A percentile compares a stretch with the other conserved stretches of the same genome.
Evolutionary conservation across 306 rosid species (phyloP).

Genomic region (Notholithocarpus densiflorus): DNA sequence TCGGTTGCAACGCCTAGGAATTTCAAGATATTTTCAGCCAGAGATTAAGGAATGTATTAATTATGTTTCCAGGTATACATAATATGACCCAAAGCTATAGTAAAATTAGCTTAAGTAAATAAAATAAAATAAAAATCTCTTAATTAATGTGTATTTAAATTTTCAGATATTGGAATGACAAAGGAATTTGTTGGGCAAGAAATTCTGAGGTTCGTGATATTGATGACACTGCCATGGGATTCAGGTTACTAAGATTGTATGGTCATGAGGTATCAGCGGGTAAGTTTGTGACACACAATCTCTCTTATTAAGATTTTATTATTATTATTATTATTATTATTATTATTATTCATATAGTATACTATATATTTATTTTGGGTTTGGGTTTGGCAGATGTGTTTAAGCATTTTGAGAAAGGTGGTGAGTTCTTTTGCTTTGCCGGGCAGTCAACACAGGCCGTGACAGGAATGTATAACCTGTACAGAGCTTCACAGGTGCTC

Average conservation of each 20-base stretch:
- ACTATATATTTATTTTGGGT: neutral
- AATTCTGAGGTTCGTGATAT: conserved; percentile 67
- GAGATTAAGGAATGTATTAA: conserved; percentile 58
- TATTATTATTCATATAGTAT: neutral
- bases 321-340: neutral
- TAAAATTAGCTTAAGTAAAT: neutral
- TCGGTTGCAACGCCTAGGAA: conserved; percentile 80
- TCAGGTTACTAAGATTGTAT: conserved; percentile 63
- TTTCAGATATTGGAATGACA: conserved; percentile 67
- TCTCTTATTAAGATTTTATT: neutral
- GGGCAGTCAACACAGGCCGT: conserved; percentile 79
- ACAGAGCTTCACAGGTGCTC: conserved; percentile 58
- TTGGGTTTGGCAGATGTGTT: conserved; percentile 60
- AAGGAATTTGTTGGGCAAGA: conserved; percentile 89
- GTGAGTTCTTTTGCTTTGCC: conserved; percentile 66
- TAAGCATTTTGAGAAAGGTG: conserved; percentile 62
- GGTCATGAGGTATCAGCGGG: conserved; percentile 67
- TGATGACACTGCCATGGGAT: conserved; percentile 92
- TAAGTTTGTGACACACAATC: conserved; percentile 6
- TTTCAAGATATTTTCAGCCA: conserved; percentile 56
- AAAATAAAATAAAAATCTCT: neutral
- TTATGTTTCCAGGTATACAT: conserved; percentile 58
- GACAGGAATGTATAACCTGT: conserved; percentile 79
- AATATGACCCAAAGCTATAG: neutral
- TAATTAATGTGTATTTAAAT: neutral